A percentile compares a stretch with the other conserved stretches of the same genome.
Evolutionary conservation across 1,284 basidiomycete genomes (phyloP).

Genomic region (Leccinum laetum): DNA sequence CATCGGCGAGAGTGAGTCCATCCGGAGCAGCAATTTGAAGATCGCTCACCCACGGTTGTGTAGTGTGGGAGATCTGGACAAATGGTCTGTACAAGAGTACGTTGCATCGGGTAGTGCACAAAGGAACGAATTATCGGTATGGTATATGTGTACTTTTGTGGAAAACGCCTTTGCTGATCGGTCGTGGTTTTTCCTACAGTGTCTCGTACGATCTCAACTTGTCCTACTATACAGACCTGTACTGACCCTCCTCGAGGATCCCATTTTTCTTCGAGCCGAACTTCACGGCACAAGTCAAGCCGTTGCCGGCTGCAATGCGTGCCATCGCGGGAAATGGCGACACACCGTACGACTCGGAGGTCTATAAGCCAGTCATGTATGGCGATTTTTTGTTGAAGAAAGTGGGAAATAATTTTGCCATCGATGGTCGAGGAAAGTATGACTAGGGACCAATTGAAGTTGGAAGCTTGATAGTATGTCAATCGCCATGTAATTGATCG

Average conservation of each 20-base stretch:
- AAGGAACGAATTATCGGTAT: slow-evolving; percentile 70
- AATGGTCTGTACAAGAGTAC: slow-evolving; percentile 78
- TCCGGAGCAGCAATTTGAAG: background rate
- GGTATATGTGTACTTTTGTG: background rate
- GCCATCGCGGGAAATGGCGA: slow-evolving; percentile 27
- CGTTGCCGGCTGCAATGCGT: slow-evolving; percentile 55
- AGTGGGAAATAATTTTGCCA: slow-evolving; percentile 67
- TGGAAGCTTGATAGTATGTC: background rate
- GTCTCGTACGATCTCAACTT: slow-evolving; percentile 45
- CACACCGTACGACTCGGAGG: slow-evolving; percentile 13
- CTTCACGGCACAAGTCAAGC: slow-evolving; percentile 64
- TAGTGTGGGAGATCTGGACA: slow-evolving; percentile 88
- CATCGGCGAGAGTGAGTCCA: slow-evolving; percentile 74
- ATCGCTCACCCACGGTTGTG: slow-evolving; percentile 4
- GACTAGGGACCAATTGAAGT: slow-evolving; percentile 20
- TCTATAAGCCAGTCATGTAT: slow-evolving; percentile 58
- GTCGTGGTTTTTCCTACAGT: slow-evolving; percentile 32
- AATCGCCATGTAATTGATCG: background rate
- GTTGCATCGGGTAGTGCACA: slow-evolving; percentile 78
- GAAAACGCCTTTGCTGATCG: background rate
- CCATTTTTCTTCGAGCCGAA: slow-evolving; percentile 91
- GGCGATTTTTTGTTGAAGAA: slow-evolving; percentile 76
- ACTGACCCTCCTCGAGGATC: slow-evolving; percentile 42
- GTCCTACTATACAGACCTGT: background rate
- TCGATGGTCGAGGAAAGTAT: slow-evolving; percentile 42